Conservation (phyloP, 2,329 filamentous ascomycete genomes). For the Aspergillus ustus region DNA sequence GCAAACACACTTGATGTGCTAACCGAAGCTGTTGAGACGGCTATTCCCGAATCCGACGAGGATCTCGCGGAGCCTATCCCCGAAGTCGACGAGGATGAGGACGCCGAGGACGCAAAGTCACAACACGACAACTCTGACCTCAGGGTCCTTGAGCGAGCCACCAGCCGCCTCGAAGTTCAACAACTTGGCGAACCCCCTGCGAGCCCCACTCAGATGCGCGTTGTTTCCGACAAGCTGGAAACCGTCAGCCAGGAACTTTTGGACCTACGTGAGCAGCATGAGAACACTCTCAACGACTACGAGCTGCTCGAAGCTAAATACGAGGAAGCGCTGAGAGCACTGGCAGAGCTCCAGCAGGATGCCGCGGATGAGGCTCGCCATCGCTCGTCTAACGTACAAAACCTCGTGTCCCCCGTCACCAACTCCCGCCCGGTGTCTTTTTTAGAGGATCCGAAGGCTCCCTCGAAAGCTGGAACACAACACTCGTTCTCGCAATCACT, state of each 20-base stretch:
- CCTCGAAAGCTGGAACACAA: constrained; percentile 69
- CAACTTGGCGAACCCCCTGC: constrained; percentile 45
- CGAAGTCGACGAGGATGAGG: constrained; percentile 32
- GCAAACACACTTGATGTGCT: constrained; percentile 47
- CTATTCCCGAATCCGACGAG: constrained; percentile 52
- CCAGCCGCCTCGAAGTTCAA: constrained; percentile 32
- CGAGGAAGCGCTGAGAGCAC: constrained; percentile 78
- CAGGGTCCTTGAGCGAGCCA: constrained; percentile 41
- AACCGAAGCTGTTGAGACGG: constrained; percentile 50
- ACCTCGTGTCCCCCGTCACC: constrained; percentile 47
- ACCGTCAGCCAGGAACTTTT: constrained; percentile 88
- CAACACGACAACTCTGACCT: constrained; percentile 39
- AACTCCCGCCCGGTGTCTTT: constrained; percentile 73
- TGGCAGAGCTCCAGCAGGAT: constrained; percentile 81
- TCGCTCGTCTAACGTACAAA: constrained; percentile 45
- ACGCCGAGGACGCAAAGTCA: constrained; percentile 23
- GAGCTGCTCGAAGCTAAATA: constrained; percentile 86
- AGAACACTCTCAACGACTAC: constrained; percentile 78
- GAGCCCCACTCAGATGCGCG: constrained; percentile 79
- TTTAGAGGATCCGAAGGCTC: constrained; percentile 76
- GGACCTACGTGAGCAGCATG: constrained; percentile 88
- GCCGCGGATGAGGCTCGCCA: constrained; percentile 78
- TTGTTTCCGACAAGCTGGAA: constrained; percentile 91
- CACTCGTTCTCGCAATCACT: constrained; percentile 85
- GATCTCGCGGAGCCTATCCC: constrained; percentile 40